These are phyloP conservation scores for Bipolaris zeicola DNA, from an alignment of 2,329 filamentous ascomycete genomes.

Conservation along the genomic window DNA sequence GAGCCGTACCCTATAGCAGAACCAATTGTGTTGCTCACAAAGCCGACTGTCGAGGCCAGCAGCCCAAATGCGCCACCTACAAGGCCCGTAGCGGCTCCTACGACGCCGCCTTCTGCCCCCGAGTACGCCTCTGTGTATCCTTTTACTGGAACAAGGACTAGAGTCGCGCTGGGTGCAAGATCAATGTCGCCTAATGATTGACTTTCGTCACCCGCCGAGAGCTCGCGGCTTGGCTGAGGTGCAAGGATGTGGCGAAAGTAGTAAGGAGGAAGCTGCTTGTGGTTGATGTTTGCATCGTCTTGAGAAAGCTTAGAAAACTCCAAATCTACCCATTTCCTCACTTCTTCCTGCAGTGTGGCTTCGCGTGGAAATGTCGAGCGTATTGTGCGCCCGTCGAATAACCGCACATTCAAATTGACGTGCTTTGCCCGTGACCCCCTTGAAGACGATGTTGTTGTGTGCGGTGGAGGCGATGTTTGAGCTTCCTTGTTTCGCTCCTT, in stretches of 20 bases:
- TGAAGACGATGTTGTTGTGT: conserved; percentile 23
- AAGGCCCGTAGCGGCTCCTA: conserved; percentile 41
- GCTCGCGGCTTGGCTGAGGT: conserved; percentile 74
- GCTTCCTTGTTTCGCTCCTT: conserved; percentile 17
- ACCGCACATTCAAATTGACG: conserved; percentile 70
- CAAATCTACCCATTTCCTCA: conserved; percentile 77
- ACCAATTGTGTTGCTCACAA: conserved; percentile 41
- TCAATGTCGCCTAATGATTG: conserved; percentile 71
- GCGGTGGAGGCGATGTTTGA: conserved; percentile 9
- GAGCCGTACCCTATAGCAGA: conserved; percentile 34
- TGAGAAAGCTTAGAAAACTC: conserved; percentile 34
- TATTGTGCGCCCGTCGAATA: conserved; percentile 84
- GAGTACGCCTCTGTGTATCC: conserved; percentile 65
- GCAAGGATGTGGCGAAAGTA: conserved; percentile 83
- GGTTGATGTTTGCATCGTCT: conserved; percentile 28
- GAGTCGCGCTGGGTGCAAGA: conserved; percentile 77
- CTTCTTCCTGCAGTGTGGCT: conserved; percentile 66
- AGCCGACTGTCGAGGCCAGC: conserved; percentile 42
- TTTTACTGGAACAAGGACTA: conserved; percentile 77
- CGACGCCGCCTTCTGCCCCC: conserved; percentile 34
- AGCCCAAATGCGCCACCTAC: conserved; percentile 43
- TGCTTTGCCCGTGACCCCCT: conserved; percentile 38
- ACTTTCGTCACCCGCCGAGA: conserved; percentile 77
- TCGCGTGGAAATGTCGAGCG: conserved; percentile 71
- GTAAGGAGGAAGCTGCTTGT: conserved; percentile 62